These are phyloP conservation scores for Cystofilobasidium bisporidii DNA, from an alignment of 768 basidiomycete species.

Conservation along the genomic window DNA sequence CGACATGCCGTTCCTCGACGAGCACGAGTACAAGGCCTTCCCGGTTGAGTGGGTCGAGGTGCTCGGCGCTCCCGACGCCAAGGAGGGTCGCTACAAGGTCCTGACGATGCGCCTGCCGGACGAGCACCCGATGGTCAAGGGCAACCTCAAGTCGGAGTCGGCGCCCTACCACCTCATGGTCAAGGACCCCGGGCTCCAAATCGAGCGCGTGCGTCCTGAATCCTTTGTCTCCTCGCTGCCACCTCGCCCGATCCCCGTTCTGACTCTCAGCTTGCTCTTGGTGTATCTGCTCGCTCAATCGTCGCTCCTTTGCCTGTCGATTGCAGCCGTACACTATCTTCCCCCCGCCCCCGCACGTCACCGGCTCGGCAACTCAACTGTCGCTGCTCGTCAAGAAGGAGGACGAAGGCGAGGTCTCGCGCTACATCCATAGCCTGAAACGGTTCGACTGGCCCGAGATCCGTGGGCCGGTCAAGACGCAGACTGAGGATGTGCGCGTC, in stretches of 20 bases:
- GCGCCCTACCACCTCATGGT: slow-evolving; percentile 27
- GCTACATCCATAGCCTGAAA: slow-evolving; percentile 24
- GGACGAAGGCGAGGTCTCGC: slow-evolving; percentile 18
- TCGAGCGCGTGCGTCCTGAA: slow-evolving; percentile 22
- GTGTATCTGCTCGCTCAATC: background rate
- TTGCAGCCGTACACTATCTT: slow-evolving; percentile 28
- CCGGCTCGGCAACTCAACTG: slow-evolving; percentile 13
- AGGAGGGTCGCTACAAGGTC: slow-evolving; percentile 23
- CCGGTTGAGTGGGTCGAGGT: slow-evolving; percentile 28
- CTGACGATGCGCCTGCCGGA: slow-evolving; percentile 25
- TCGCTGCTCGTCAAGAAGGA: slow-evolving; percentile 27
- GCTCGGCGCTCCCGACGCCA: slow-evolving; percentile 9
- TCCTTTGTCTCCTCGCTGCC: background rate
- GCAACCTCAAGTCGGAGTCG: slow-evolving; percentile 16
- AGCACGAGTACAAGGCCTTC: slow-evolving; percentile 20
- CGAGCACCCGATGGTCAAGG: slow-evolving; percentile 19
- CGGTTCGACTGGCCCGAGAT: slow-evolving; percentile 26
- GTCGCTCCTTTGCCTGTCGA: background rate
- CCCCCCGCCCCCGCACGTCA: slow-evolving; percentile 22
- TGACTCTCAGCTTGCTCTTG: background rate
- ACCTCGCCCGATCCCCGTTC: background rate
- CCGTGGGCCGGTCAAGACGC: slow-evolving; percentile 19
- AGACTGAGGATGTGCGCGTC: slow-evolving; percentile 15
- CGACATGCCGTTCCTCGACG: slow-evolving; percentile 16
- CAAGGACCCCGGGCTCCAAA: slow-evolving; percentile 25